Conservation (phyloP, 805 yeast genomes). For the Saturnispora galanensis region DNA sequence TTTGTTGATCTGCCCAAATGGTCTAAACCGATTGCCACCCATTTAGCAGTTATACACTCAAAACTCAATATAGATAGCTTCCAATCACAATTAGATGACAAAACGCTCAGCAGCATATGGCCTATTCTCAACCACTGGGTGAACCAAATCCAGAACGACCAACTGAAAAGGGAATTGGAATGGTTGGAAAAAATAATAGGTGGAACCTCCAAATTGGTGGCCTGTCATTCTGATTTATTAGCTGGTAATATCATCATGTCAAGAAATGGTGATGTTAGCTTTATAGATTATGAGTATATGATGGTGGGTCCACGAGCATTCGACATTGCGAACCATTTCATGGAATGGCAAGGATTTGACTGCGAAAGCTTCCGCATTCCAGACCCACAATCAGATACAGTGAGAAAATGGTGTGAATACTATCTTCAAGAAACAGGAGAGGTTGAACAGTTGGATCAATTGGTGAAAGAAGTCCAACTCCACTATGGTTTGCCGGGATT, state of each 20-base stretch:
- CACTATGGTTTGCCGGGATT: slow-evolving; percentile 77
- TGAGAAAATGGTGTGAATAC: slow-evolving; percentile 48
- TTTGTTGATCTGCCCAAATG: slow-evolving; percentile 36
- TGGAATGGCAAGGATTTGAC: slow-evolving; percentile 77
- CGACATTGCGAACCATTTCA: slow-evolving; percentile 65
- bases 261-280: slow-evolving; percentile 35
- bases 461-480: slow-evolving; percentile 46
- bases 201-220: slow-evolving; percentile 42
- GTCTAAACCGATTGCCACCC: slow-evolving; percentile 45
- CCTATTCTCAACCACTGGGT: slow-evolving; percentile 54
- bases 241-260: slow-evolving; percentile 55
- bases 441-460: slow-evolving; percentile 24
- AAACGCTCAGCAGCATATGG: slow-evolving; percentile 38
- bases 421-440: slow-evolving; percentile 32
- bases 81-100: neutral
- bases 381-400: slow-evolving; percentile 26
- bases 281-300: slow-evolving; percentile 68
- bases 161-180: slow-evolving; percentile 39
- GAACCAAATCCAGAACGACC: slow-evolving; percentile 39
- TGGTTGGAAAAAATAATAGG: slow-evolving; percentile 42
- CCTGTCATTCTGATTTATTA: slow-evolving; percentile 62
- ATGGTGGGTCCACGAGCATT: slow-evolving; percentile 64
- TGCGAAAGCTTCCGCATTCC: slow-evolving; percentile 58
- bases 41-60: slow-evolving; percentile 63
- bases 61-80: slow-evolving; percentile 12